A percentile compares a stretch with the other conserved stretches of the same genome.
phyloP scores from a whole-genome alignment of 2,329 filamentous ascomycete genomes.

The Penicillium sp. region DNA sequence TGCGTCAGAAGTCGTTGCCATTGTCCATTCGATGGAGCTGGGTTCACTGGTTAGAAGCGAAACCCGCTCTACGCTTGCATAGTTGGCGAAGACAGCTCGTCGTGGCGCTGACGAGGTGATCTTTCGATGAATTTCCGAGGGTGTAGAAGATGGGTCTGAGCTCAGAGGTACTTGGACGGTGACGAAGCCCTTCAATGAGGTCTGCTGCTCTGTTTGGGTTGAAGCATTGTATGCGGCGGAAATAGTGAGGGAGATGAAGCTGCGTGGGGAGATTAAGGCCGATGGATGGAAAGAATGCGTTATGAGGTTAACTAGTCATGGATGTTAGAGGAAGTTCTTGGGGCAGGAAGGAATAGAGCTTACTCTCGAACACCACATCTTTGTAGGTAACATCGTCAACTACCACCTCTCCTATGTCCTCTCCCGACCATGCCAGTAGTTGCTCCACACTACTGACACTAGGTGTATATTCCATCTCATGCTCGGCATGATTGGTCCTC shows the following conservation, averaged over 20 bases:
- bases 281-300: slow-evolving; percentile 37
- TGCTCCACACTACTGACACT: slow-evolving; percentile 31
- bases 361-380: slow-evolving; percentile 30
- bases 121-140: slow-evolving; percentile 17
- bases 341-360: not conserved
- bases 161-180: slow-evolving; percentile 35
- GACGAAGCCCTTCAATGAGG: slow-evolving; percentile 25
- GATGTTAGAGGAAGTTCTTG: not conserved
- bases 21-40: slow-evolving; percentile 32
- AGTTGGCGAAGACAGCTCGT: slow-evolving; percentile 31
- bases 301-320: slow-evolving; percentile 32
- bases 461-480: slow-evolving; percentile 44
- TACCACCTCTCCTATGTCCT: slow-evolving; percentile 13
- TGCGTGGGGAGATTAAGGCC: slow-evolving; percentile 31
- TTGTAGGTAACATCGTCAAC: slow-evolving; percentile 5
- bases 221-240: slow-evolving; percentile 29
- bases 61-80: slow-evolving; percentile 37
- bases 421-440: slow-evolving; percentile 29
- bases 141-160: slow-evolving; percentile 12
- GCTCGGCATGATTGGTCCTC: slow-evolving; percentile 37
- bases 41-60: slow-evolving; percentile 4
- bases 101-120: slow-evolving; percentile 24
- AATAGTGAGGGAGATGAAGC: slow-evolving; percentile 34
- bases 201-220: slow-evolving; percentile 14
- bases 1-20: slow-evolving; percentile 39